phyloP scores from a whole-genome alignment of 208 protist species.

The Herpetomonas samuelpessoai region DNA sequence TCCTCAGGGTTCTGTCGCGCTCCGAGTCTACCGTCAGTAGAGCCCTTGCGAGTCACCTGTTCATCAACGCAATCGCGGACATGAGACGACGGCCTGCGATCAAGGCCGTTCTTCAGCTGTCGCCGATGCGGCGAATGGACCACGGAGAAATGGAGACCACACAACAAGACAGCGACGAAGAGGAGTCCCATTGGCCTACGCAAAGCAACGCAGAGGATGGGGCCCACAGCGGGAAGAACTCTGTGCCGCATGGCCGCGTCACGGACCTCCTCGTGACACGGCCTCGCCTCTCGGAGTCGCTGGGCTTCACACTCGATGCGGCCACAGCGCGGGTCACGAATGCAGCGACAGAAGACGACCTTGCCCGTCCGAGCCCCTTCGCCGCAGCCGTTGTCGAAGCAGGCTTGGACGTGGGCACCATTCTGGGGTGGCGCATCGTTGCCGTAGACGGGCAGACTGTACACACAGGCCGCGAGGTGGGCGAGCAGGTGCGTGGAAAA shows the following conservation, averaged over 20 bases:
- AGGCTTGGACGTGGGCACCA: background rate
- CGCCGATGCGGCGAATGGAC: too few species aligned
- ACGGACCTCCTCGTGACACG: background rate
- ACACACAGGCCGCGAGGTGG: background rate
- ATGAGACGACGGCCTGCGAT: background rate
- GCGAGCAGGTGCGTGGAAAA: background rate
- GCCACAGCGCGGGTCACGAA: background rate
- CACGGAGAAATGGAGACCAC: too few species aligned
- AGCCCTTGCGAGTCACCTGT: conserved; percentile 28
- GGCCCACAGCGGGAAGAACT: too few species aligned
- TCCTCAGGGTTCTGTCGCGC: conserved; percentile 30
- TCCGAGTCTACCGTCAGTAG: conserved; percentile 50
- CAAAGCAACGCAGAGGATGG: too few species aligned
- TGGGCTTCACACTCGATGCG: background rate
- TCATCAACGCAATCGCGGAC: conserved; percentile 41
- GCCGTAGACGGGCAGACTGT: conserved; percentile 3
- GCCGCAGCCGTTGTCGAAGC: background rate
- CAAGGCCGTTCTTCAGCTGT: too few species aligned
- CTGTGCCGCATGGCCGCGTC: too few species aligned
- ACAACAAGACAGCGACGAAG: too few species aligned
- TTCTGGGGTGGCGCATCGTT: background rate
- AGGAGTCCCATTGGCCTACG: too few species aligned
- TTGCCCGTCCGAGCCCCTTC: background rate
- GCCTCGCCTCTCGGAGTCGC: background rate
- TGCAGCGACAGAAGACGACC: background rate